Evolutionary conservation across 2,329 filamentous ascomycete genomes (phyloP).

Genomic region (Ophiocordyceps camponoti-floridani): DNA sequence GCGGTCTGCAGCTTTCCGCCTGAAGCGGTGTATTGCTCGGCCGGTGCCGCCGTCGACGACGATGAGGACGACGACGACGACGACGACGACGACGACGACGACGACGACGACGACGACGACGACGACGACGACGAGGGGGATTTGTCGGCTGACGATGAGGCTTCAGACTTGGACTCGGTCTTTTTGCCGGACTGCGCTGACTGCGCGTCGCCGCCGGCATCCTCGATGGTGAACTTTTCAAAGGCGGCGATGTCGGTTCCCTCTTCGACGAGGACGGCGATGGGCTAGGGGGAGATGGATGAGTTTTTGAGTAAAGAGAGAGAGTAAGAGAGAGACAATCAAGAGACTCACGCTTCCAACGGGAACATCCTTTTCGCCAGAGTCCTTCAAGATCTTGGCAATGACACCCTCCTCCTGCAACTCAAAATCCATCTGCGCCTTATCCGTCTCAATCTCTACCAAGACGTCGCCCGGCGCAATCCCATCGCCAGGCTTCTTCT

Average conservation of each 20-base stretch:
- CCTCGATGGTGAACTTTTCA: conserved; percentile 70
- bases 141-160: conserved; percentile 22
- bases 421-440: conserved; percentile 99
- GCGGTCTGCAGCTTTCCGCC: conserved; percentile 65
- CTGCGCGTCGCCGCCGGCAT: conserved; percentile 69
- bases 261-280: conserved; percentile 88
- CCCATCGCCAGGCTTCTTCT: conserved; percentile 86
- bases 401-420: conserved; percentile 96
- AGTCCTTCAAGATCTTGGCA: conserved; percentile 84
- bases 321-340: neutral
- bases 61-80: neutral
- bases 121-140: neutral
- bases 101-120: neutral
- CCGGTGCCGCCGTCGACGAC: conserved; percentile 22
- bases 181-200: conserved; percentile 37
- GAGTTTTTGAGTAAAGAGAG: neutral
- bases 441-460: conserved; percentile 98
- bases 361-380: conserved; percentile 81
- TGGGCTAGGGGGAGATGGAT: conserved; percentile 43
- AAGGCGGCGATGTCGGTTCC: conserved; percentile 76
- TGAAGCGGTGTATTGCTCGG: conserved; percentile 55
- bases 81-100: neutral
- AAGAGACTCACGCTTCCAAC: conserved; percentile 71
- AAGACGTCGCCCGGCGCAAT: conserved; percentile 86
- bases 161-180: conserved; percentile 35